A percentile compares a stretch with the other conserved stretches of the same genome.
phyloP scores from a whole-genome alignment of 352 stramenopile genomes.

The Phytophthora sansomeana region DNA sequence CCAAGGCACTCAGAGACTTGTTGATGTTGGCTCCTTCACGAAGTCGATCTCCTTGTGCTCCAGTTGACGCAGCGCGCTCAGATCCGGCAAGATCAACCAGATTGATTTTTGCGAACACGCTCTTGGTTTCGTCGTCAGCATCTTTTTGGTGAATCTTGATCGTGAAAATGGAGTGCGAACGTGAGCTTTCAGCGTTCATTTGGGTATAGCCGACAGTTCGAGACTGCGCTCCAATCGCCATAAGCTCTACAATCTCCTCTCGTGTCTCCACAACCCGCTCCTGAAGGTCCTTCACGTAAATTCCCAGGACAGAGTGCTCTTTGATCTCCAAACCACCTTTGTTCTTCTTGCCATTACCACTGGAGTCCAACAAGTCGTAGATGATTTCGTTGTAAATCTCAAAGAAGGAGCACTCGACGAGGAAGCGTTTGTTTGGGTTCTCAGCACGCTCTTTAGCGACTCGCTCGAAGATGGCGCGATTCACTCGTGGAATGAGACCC shows the following conservation, averaged over 20 bases:
- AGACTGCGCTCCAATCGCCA: conserved; percentile 71
- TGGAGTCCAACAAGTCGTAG: conserved; percentile 93
- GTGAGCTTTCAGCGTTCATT: conserved; percentile 94
- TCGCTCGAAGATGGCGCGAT: conserved; percentile 90
- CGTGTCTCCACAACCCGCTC: conserved; percentile 89
- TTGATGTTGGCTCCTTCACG: conserved; percentile 97
- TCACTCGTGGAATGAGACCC: conserved; percentile 93
- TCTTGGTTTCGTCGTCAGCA: conserved; percentile 80
- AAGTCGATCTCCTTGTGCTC: conserved; percentile 88
- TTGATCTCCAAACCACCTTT: conserved; percentile 93
- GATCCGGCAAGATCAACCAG: conserved; percentile 95
- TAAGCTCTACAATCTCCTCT: conserved; percentile 87
- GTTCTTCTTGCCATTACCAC: conserved; percentile 86
- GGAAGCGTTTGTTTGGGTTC: conserved; percentile 82
- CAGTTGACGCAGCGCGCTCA: conserved; percentile 91
- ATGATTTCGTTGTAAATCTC: conserved; percentile 98
- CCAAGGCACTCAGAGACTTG: conserved; percentile 92
- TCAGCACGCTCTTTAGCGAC: conserved; percentile 70
- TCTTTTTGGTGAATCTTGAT: conserved; percentile 96
- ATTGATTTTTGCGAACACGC: conserved; percentile 94
- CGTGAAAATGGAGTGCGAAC: conserved; percentile 97
- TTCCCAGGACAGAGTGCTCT: conserved; percentile 94
- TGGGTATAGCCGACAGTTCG: conserved; percentile 88
- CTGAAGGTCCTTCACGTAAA: conserved; percentile 94
- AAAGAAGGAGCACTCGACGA: conserved; percentile 95